A percentile compares a stretch with the other conserved stretches of the same genome.
These are phyloP conservation scores for Mimosa bimucronata DNA, from an alignment of 306 rosid genomes.

Conservation along the genomic window DNA sequence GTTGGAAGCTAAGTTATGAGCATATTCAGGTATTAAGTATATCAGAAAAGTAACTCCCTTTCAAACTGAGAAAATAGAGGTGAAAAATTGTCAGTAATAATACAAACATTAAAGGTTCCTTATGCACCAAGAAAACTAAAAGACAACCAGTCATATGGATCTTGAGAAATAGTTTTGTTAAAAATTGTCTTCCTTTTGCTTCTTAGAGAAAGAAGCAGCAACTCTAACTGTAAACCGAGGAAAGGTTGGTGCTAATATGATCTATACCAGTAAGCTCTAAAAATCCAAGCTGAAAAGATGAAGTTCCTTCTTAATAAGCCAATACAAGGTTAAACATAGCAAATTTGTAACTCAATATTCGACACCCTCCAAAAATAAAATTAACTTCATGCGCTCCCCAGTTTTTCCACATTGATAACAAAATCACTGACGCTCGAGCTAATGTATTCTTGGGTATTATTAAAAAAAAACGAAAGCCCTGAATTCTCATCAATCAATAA, in stretches of 20 bases:
- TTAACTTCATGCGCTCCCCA: neutral
- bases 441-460: no score
- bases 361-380: neutral
- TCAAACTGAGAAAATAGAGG: neutral
- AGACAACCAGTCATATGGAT: neutral
- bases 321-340: neutral
- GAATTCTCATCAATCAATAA: neutral
- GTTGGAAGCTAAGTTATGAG: neutral
- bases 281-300: neutral
- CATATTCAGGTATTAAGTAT: neutral
- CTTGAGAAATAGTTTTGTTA: neutral
- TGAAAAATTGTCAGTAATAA: neutral
- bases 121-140: conserved; percentile 7
- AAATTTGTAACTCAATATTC: neutral
- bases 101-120: neutral
- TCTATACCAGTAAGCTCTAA: neutral
- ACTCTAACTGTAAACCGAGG: neutral
- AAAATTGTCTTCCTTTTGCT: neutral
- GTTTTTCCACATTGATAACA: neutral
- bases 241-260: neutral
- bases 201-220: neutral
- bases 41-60: neutral
- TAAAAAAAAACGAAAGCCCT: no score
- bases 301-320: neutral
- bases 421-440: neutral